Conservation (phyloP, 371 early-diverging fungal genomes). For the Circinella umbellata region DNA sequence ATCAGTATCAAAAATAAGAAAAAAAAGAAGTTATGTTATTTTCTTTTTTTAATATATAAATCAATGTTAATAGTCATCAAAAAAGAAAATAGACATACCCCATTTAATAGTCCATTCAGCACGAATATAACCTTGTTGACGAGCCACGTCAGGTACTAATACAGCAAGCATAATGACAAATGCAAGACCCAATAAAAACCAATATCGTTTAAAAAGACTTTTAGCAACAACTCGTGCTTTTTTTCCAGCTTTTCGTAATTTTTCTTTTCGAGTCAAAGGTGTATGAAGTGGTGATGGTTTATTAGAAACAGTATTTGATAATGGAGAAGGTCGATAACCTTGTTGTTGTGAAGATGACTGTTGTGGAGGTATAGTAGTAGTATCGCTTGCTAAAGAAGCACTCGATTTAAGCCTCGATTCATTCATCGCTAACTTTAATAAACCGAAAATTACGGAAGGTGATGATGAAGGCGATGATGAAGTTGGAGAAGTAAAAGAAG, state of each 20-base stretch:
- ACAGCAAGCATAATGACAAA: constrained; percentile 65
- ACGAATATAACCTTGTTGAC: constrained; percentile 59
- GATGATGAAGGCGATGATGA: constrained; percentile 5
- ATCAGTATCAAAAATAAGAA: background rate
- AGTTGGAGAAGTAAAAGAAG: background rate
- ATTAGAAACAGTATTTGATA: constrained; percentile 2
- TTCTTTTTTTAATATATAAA: no score
- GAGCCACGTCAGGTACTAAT: constrained; percentile 59
- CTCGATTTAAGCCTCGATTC: constrained; percentile 16
- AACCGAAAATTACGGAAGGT: constrained; percentile 3
- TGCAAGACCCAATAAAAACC: constrained; percentile 63
- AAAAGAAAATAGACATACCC: no score
- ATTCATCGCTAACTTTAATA: constrained; percentile 11
- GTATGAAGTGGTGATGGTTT: background rate
- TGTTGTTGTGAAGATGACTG: background rate
- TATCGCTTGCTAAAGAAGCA: constrained; percentile 1
- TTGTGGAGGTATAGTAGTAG: background rate
- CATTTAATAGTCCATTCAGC: constrained; percentile 71
- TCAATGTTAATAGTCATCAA: background rate
- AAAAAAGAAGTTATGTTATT: no score
- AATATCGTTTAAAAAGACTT: constrained; percentile 33
- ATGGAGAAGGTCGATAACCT: constrained; percentile 4
- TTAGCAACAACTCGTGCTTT: background rate
- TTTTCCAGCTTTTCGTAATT: background rate
- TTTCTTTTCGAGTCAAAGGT: background rate